Conservation (phyloP, 148 eudicot species). For the Rhododendron ferrugineum region DNA sequence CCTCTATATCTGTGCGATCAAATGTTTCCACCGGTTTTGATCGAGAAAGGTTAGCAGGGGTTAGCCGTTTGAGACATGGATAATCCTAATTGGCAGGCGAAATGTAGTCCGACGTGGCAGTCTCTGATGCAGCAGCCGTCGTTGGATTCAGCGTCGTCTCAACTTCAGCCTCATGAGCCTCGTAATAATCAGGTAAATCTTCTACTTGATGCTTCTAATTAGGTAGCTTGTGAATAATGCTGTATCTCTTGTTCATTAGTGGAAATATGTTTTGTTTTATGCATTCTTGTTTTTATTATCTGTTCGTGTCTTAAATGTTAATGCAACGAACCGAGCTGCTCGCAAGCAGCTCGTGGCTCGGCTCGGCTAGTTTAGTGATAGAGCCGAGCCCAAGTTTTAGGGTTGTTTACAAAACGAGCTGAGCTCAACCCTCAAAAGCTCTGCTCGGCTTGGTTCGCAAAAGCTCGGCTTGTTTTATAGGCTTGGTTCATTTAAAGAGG, state of each 20-base stretch:
- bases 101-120: slow-evolving; percentile 25
- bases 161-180: slow-evolving; percentile 22
- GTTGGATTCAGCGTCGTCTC: slow-evolving; percentile 20
- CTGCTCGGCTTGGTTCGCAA: background rate
- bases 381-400: too few relatives aligned
- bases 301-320: background rate
- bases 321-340: background rate
- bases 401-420: background rate
- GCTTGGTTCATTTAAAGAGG: background rate
- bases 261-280: background rate
- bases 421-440: background rate
- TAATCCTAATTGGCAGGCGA: slow-evolving; percentile 28
- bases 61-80: slow-evolving; percentile 22
- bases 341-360: too few relatives aligned
- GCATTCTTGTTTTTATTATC: background rate
- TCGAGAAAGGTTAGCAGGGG: slow-evolving; percentile 11
- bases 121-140: slow-evolving; percentile 12
- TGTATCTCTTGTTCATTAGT: background rate
- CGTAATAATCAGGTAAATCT: slow-evolving; percentile 15
- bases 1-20: background rate
- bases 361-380: too few relatives aligned
- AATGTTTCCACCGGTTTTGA: slow-evolving; percentile 3
- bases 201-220: background rate
- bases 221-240: background rate
- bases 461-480: background rate